phyloP scores from a whole-genome alignment of 352 stramenopile species.

The Phytophthora agathidicida region DNA sequence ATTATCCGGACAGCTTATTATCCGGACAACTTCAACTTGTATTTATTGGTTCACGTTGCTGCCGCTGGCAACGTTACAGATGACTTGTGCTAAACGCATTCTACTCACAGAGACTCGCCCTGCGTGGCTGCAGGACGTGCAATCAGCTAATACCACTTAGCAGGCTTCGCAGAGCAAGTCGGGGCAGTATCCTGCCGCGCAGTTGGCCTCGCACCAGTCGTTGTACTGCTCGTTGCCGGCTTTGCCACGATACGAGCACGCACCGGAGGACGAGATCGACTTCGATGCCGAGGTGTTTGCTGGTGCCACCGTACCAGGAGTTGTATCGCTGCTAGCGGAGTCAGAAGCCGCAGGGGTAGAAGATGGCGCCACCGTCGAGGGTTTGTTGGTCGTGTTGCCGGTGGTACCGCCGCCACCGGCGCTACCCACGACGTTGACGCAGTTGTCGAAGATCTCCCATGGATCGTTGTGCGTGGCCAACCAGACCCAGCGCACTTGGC shows the following conservation, averaged over 20 bases:
- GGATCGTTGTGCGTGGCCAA: conserved; percentile 49
- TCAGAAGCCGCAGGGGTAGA: neutral
- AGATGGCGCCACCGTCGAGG: conserved; percentile 3
- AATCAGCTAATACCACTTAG: neutral
- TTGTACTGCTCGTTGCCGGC: conserved; percentile 26
- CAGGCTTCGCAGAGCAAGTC: conserved; percentile 30
- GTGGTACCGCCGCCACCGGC: neutral
- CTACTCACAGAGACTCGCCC: too few species aligned
- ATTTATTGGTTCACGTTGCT: too few species aligned
- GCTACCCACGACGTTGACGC: conserved; percentile 25
- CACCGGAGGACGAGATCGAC: neutral
- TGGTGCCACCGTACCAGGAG: conserved; percentile 9
- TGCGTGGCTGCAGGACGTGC: too few species aligned
- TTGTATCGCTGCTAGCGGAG: conserved; percentile 1
- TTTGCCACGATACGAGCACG: conserved; percentile 11
- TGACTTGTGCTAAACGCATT: too few species aligned
- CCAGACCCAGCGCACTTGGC: conserved; percentile 51
- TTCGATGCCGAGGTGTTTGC: conserved; percentile 11
- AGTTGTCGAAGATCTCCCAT: conserved; percentile 59
- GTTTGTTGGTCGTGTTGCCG: neutral
- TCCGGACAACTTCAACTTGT: conserved; percentile 24
- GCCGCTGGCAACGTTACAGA: too few species aligned
- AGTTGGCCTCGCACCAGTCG: conserved; percentile 39
- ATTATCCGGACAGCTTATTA: conserved; percentile 12
- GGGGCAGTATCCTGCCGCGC: conserved; percentile 28